phyloP scores from a whole-genome alignment of 2,329 filamentous ascomycete genomes.

The Paraphoma chrysanthemicola region DNA sequence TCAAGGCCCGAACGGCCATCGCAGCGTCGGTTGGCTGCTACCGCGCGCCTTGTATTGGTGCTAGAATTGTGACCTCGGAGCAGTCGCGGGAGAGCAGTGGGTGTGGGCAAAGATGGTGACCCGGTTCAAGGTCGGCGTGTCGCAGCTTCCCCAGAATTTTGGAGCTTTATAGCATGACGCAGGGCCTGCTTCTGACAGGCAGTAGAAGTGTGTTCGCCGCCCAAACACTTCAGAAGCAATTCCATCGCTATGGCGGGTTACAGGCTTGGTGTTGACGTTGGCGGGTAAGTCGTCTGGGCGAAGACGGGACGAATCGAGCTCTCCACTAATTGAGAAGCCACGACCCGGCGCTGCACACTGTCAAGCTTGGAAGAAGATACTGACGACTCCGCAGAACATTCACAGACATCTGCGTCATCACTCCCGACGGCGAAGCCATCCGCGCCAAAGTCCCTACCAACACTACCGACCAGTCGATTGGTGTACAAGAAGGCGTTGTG shows the following conservation, averaged over 20 bases:
- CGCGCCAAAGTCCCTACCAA: constrained; percentile 57
- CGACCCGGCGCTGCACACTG: background rate
- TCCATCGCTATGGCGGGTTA: constrained; percentile 25
- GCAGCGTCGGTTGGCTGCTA: constrained; percentile 5
- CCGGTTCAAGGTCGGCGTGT: constrained; percentile 11
- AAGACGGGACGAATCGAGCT: background rate
- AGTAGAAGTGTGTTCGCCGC: background rate
- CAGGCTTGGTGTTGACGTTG: constrained; percentile 43
- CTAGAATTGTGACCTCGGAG: background rate
- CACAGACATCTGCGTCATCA: constrained; percentile 58
- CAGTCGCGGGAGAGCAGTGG: background rate
- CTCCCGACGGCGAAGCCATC: constrained; percentile 52
- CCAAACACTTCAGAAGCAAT: background rate
- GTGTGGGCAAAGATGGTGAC: background rate
- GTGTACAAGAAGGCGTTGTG: constrained; percentile 54
- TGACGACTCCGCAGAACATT: constrained; percentile 49
- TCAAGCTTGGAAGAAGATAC: background rate
- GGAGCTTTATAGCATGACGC: constrained; percentile 13
- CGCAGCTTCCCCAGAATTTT: constrained; percentile 7
- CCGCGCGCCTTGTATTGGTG: background rate
- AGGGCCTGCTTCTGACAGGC: constrained; percentile 2
- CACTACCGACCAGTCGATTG: constrained; percentile 55
- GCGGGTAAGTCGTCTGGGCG: constrained; percentile 33
- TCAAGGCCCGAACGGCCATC: background rate
- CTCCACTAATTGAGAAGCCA: too few relatives aligned